Evolutionary conservation across 768 basidiomycete species (phyloP), one percentile per base, ranked within the genome.

Genomic region (Macrolepiota dolichaula): DNA sequence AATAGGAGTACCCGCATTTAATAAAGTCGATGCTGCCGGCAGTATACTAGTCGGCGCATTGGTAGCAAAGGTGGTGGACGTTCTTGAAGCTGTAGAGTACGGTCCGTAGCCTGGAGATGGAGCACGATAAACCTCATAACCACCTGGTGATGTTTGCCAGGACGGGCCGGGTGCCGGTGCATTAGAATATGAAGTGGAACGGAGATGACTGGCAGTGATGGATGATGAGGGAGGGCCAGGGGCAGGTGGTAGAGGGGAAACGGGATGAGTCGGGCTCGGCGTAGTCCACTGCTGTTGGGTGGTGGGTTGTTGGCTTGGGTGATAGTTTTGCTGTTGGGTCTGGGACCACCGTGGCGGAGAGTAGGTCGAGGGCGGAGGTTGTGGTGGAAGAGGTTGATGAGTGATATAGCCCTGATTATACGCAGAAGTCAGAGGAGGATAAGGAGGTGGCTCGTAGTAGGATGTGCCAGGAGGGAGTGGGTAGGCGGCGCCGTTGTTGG

Each of bases 291-390:
- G 59, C 15, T 52, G 42, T n/a, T 60, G 59, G 25, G 51, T 13
- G 10, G 59, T 12, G 22, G 42, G 51, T 22, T 51, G 59, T 17
- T 52, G 59, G 15, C 40, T 35, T 27, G 51, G 25, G 38, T 19
- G 29, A 5, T 60, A 46, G 15, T 53, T 52, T 44, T 57, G 57
- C 1, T 49, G 57, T 2, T 49, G 57, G 10, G 32, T 69, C 66
- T 75, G 76, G 19, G 76, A 67, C 80, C 81, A 81, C 46, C 79
- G 74, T 54, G 75, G 72, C 54, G 78, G 72, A 22, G 78, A 71
- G 36, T 79, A 73, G 62, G 81, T 79, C 47, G 74, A 64, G 59
- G 72, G 61, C 54, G 71, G 67, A 42, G 69, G 68, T 47, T 67
- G 68, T 32, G 69, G 66, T 52, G 73, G 71, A 62, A 75, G 74